Evolutionary conservation across 768 basidiomycete genomes (phyloP), one percentile per base, ranked within the genome.

Genomic region (Paxillus ammoniavirescens): DNA sequence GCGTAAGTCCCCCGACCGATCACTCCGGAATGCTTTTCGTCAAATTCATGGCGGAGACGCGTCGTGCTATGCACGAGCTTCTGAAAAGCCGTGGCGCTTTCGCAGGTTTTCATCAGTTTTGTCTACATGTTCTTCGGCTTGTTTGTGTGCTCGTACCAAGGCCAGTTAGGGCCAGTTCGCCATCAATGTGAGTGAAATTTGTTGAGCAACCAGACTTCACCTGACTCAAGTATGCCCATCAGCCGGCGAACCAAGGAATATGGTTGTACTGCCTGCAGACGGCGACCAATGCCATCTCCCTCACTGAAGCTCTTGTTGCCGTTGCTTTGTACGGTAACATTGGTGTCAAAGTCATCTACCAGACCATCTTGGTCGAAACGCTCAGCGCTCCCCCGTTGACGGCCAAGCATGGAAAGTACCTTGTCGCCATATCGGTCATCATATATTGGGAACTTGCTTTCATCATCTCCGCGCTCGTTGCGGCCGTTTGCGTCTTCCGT

Each of bases 21-120:
- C 75, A 42, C 71, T 68, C 28, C 40, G 63, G 62, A 38, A 61
- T 65, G 61, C 59, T 65, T 44, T 67, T 59, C 30, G 15, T 58
- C n/a, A 62, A 66, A 40, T 66, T 83, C 67, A 77, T 86, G 76
- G 79, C 82, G 2, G 84, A 86, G 65, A 86, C 86, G 84, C 74
- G 77, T 21, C 75, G 83, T 5, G 84, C 84, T 2, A 80, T 81
- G 78, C 84, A 86, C 60, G n/a, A n/a, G n/a, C n/a, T 86, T 86
- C 62, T 84, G 82, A 80, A 84, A 84, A 60, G 83, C 79, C 40
- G 83, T 84, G 81, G 80, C 79, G 5, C 62, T 69, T 37, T 77
- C 81, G 0, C 82, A 86, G 56, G 28, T 72, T 3, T 65, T 86
- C 33, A 84, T 86, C 55, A 74, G 76, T 59, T 35, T 65, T 14